Base-by-base conservation (phyloP, 1,139 yeast species). In the Suhomyces atakaporum region DNA sequence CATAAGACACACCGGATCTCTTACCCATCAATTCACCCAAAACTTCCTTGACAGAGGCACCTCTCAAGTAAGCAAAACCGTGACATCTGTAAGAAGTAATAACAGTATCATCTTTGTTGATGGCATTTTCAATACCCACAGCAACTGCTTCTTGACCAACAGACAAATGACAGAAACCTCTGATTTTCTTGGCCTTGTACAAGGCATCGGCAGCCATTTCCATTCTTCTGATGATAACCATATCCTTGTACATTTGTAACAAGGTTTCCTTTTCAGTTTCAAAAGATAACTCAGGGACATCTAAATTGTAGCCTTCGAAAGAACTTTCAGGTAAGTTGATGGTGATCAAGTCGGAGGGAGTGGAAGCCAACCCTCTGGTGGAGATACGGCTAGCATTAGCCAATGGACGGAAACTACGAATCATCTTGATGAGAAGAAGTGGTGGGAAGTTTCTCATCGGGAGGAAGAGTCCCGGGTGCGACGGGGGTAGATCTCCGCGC, bases 81-180 rank as follows among this genome's bases (percentile, higher is more conserved):
- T 92, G 98, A 74, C 98, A 92, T 77, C 98, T 83, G 75, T 92
- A 92, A 23, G 97, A 88, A 35, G 98, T 94, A 65, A 92, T 92
- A 48, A 92, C 81, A 46, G 95, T 79, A 67, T 92, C 98, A 50
- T 81, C 69, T 48, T 74, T 73, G 54, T 85, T 81, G 60, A 89
- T 85, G 53, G 98, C 97, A 55, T 84, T 81, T 75, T 92, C 98
- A 55, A 92, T 88, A 64, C 98, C 98, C 46, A 90, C 97, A 44
- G 98, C 96, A 66, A 92, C 79, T 45, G 98, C 98, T 73, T 92
- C 98, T 73, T 92, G 98, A 58, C 98, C 98, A 47, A 87, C 90
- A n/a, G 96, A 87, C 72, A 94, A 79, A 69, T 92, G 98, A 71
- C 98, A 89, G 82, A 92, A 92, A 52, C 98, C 98, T 72, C 97